Evolutionary conservation across 345 rosid genomes (phyloP).

Genomic region (Populus deltoides): DNA sequence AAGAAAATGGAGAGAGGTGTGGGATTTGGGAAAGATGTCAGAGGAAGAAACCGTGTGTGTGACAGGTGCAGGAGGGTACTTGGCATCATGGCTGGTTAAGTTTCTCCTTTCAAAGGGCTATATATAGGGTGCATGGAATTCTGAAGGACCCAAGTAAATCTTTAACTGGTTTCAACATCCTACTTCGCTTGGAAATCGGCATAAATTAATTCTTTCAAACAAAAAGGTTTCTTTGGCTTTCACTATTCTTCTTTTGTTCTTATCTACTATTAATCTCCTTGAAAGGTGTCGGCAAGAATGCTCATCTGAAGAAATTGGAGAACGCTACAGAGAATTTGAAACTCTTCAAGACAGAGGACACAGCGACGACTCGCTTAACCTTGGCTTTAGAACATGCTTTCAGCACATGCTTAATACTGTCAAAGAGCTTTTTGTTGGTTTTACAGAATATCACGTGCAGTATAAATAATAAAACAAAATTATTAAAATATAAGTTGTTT

Average conservation of each 20-base stretch:
- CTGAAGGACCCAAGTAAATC: slow-evolving; percentile 22
- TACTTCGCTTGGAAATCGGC: no score
- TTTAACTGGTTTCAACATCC: no score
- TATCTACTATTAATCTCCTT: no score
- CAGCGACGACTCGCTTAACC: slow-evolving; percentile 59
- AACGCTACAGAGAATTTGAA: no score
- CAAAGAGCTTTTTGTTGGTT: neutral
- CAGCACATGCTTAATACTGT: slow-evolving; percentile 39
- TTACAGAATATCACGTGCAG: no score
- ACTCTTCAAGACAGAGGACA: slow-evolving; percentile 39
- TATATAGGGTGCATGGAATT: slow-evolving; percentile 28
- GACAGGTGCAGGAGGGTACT: slow-evolving; percentile 67
- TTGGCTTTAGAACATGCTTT: slow-evolving; percentile 55
- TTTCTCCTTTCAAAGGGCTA: slow-evolving; percentile 48
- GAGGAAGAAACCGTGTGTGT: slow-evolving; percentile 32
- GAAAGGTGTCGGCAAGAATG: no score
- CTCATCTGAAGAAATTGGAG: no score
- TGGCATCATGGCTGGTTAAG: slow-evolving; percentile 51
- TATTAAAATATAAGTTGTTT: no score
- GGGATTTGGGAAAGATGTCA: slow-evolving; percentile 3
- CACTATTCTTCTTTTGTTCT: no score
- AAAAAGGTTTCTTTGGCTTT: no score
- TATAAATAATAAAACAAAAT: neutral
- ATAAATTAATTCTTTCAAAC: no score
- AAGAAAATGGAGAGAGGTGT: neutral